A percentile compares a stretch with the other conserved stretches of the same genome.
Evolutionary conservation across 352 stramenopile species (phyloP).

Genomic region (Halophytophthora polymorphica): DNA sequence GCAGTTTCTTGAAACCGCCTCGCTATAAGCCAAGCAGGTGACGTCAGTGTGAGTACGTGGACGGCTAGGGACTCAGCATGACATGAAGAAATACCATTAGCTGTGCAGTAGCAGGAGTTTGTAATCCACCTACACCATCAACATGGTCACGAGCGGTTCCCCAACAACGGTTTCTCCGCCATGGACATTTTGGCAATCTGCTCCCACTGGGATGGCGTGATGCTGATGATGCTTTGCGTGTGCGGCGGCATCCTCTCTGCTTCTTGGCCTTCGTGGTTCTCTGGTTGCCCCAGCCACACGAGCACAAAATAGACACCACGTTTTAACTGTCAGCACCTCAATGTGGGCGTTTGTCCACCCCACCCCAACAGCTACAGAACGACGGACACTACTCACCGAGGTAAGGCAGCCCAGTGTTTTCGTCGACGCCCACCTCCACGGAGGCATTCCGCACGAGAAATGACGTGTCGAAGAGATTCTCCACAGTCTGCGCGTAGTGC

Average conservation of each 20-base stretch:
- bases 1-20: too few species aligned
- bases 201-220: slow-evolving; percentile 71
- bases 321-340: neutral
- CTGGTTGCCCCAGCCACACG: slow-evolving; percentile 21
- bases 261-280: slow-evolving; percentile 56
- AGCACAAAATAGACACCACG: neutral
- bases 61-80: too few species aligned
- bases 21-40: too few species aligned
- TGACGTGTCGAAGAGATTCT: slow-evolving; percentile 84
- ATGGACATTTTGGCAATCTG: slow-evolving; percentile 41
- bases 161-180: slow-evolving; percentile 56
- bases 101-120: neutral
- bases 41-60: too few species aligned
- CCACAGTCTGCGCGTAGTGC: slow-evolving; percentile 48
- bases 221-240: slow-evolving; percentile 79
- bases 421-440: slow-evolving; percentile 64
- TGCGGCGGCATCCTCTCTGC: slow-evolving; percentile 51
- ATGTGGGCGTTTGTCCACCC: neutral
- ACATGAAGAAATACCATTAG: slow-evolving; percentile 18
- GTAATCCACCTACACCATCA: neutral
- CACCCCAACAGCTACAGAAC: neutral
- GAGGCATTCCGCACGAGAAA: slow-evolving; percentile 76
- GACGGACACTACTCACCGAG: slow-evolving; percentile 36
- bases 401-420: slow-evolving; percentile 49
- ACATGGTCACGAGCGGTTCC: slow-evolving; percentile 41